These are phyloP conservation scores for Usnea hakonensis DNA, from an alignment of 495 filamentous ascomycete genomes.

Conservation along the genomic window DNA sequence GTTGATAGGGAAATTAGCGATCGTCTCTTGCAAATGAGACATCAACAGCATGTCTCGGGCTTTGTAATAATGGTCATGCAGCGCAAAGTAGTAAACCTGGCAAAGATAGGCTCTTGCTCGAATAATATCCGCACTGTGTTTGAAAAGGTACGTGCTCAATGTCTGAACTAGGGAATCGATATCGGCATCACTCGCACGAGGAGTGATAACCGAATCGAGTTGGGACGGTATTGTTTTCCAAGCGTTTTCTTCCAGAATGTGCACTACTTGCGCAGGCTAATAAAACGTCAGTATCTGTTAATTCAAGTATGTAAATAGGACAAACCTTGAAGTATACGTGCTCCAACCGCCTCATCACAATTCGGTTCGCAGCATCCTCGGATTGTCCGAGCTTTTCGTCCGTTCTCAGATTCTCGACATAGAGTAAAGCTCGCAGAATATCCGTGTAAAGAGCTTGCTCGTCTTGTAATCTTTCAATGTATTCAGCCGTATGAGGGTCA, in stretches of 20 bases:
- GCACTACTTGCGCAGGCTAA: conserved; percentile 81
- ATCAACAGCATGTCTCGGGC: conserved; percentile 98
- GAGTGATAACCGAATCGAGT: conserved; percentile 73
- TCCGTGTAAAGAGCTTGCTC: conserved; percentile 88
- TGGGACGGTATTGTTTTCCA: conserved; percentile 72
- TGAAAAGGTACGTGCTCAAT: conserved; percentile 90
- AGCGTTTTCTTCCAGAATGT: conserved; percentile 81
- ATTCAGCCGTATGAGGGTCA: conserved; percentile 97
- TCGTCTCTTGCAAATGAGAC: conserved; percentile 97
- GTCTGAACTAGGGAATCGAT: conserved; percentile 70
- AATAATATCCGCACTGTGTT: conserved; percentile 88
- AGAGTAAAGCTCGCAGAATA: conserved; percentile 77
- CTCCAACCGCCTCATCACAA: conserved; percentile 88
- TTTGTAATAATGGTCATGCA: conserved; percentile 95
- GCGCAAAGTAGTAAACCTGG: conserved; percentile 95
- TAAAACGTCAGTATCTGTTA: conserved; percentile 25
- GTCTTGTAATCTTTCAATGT: conserved; percentile 88
- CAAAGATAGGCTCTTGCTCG: conserved; percentile 94
- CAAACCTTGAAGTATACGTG: conserved; percentile 96
- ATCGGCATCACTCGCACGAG: conserved; percentile 55
- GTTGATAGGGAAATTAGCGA: conserved; percentile 86
- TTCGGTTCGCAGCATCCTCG: conserved; percentile 79
- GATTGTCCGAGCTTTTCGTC: conserved; percentile 62
- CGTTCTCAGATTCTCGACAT: conserved; percentile 71
- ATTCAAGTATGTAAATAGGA: neutral